Conservation (phyloP, 2,329 filamentous ascomycete species). For the Aureobasidium leucospermi region DNA sequence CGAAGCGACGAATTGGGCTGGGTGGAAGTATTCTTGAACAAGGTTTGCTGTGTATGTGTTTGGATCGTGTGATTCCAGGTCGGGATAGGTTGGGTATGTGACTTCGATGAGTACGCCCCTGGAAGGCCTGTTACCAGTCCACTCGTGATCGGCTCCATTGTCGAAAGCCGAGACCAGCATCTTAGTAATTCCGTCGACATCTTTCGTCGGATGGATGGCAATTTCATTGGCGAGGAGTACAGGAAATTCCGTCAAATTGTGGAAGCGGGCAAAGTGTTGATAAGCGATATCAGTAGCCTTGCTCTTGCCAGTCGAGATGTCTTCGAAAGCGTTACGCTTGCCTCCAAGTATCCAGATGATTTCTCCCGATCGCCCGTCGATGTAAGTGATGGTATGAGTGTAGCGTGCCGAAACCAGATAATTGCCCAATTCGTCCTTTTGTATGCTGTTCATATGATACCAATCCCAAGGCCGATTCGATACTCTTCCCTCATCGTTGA, state of each 20-base stretch:
- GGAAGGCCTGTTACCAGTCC: slow-evolving; percentile 14
- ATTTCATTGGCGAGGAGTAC: slow-evolving; percentile 7
- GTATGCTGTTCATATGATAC: slow-evolving; percentile 51
- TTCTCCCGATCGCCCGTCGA: slow-evolving; percentile 41
- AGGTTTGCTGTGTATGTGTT: slow-evolving; percentile 23
- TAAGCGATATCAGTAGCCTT: slow-evolving; percentile 32
- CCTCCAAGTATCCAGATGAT: slow-evolving; percentile 45
- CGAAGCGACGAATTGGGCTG: slow-evolving; percentile 18
- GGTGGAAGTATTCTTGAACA: slow-evolving; percentile 23
- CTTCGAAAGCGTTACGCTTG: slow-evolving; percentile 22
- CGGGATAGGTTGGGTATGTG: slow-evolving; percentile 19
- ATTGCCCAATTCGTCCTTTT: slow-evolving; percentile 44
- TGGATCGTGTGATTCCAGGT: no score
- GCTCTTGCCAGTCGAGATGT: not conserved
- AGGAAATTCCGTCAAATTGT: slow-evolving; percentile 37
- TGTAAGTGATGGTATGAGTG: slow-evolving; percentile 40
- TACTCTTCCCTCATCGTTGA: slow-evolving; percentile 35
- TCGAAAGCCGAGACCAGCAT: slow-evolving; percentile 41
- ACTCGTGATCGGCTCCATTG: slow-evolving; percentile 28
- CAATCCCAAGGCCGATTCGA: slow-evolving; percentile 36
- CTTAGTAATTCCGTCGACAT: slow-evolving; percentile 21
- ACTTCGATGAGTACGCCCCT: slow-evolving; percentile 27
- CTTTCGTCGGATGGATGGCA: slow-evolving; percentile 12
- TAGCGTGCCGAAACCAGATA: slow-evolving; percentile 49
- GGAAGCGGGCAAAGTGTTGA: slow-evolving; percentile 44